A percentile compares a stretch with the other conserved stretches of the same genome.
Evolutionary conservation across 2,329 filamentous ascomycete species (phyloP).

Genomic region (Pestalotiopsis sp.): DNA sequence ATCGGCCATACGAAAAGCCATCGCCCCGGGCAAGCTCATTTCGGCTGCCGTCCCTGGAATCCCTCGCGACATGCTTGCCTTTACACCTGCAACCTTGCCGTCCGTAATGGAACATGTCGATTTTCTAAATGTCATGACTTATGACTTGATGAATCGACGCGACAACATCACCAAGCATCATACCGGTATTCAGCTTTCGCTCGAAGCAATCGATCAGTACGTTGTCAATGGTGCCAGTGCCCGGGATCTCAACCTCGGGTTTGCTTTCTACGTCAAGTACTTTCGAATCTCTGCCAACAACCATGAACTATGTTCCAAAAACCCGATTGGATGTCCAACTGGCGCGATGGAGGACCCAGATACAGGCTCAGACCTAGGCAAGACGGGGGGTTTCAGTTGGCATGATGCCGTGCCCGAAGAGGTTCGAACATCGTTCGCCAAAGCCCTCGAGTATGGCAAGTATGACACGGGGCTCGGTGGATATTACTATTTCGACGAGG

Average conservation of each 20-base stretch:
- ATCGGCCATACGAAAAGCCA: conserved; percentile 56
- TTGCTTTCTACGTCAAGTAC: conserved; percentile 72
- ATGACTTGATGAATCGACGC: conserved; percentile 74
- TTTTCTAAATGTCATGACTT: conserved; percentile 72
- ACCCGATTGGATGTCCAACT: conserved; percentile 61
- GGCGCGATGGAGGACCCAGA: conserved; percentile 61
- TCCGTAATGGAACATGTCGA: conserved; percentile 63
- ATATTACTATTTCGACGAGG: conserved; percentile 32
- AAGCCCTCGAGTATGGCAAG: conserved; percentile 23
- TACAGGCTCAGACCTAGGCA: conserved; percentile 61
- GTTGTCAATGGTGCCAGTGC: conserved; percentile 56
- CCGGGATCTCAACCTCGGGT: conserved; percentile 64
- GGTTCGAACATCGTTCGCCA: conserved; percentile 28
- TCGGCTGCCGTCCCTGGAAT: conserved; percentile 70
- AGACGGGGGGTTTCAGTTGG: conserved; percentile 33
- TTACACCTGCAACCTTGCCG: conserved; percentile 57
- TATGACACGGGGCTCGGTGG: conserved; percentile 33
- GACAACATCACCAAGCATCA: conserved; percentile 65
- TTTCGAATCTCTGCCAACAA: conserved; percentile 58
- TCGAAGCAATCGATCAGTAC: conserved; percentile 60
- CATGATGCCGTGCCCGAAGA: conserved; percentile 29
- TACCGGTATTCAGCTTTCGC: conserved; percentile 55
- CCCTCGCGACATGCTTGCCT: conserved; percentile 69
- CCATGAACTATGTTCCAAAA: conserved; percentile 43
- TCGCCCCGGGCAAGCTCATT: conserved; percentile 61